Base-by-base conservation (phyloP, 1,284 basidiomycete species). In the Pseudozyma flocculosa region DNA sequence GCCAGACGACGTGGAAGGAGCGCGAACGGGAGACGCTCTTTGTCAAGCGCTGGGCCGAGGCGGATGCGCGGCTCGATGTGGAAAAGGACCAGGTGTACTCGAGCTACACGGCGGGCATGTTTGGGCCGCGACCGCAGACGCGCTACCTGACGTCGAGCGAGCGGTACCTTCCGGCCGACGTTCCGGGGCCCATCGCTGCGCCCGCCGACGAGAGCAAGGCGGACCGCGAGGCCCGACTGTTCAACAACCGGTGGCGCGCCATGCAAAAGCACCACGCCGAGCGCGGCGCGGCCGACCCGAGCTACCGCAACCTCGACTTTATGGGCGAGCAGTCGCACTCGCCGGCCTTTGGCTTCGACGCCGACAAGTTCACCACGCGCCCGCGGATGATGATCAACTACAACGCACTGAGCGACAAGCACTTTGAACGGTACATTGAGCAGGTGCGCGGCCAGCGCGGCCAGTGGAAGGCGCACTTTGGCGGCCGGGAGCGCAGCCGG, bases 1-100 rank as follows among this genome's bases (percentile, higher is more conserved):
- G 73, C 18, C 62, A 72, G 37, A 72, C 72, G 13, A 21, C 52
- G 2, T 76, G 74, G 74, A 54, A 56, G 39, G 70, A 71, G 47
- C 48, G 57, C 19, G 71, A 73, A 40, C 57, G 61, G 32, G 63
- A 72, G 21, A 62, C 68, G 4, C 65, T 74, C 30, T 70, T 76
- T 30, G 53, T 65, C 43, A 62, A 57, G 41, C 52, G 70, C 32
- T 76, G 64, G 61, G 48, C 47, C 11, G 74, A 76, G 49, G 62
- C 64, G 4, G 68, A 66, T 11, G 61, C 61, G 29, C 62, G 62
- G 14, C 59, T 74, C 8, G 34, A 39, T 14, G 40, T 61, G 14
- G 45, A 46, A 40, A 51, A 43, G 21, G 56, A 54, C 55, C 60
- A 39, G 39, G 50, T 11, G 43, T 50, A 18, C 43, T 38, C 23